Conservation (phyloP, 1,284 basidiomycete species). For the Clitocybe nebularis region DNA sequence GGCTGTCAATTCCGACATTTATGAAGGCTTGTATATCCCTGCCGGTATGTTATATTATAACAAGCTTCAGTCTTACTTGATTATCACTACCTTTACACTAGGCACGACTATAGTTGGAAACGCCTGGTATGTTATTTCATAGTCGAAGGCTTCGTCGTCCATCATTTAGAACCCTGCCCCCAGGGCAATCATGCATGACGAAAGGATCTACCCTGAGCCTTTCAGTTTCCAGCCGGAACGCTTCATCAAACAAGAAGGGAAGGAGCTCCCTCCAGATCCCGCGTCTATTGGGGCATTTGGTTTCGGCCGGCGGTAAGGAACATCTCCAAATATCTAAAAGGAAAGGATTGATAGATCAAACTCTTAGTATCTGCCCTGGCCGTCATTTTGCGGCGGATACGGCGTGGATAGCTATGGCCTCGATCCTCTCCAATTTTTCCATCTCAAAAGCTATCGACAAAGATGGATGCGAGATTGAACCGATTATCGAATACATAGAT, state of each 20-base stretch:
- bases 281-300: conserved; percentile 8
- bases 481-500: conserved; percentile 8
- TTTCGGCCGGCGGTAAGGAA: conserved; percentile 10
- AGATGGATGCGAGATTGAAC: conserved; percentile 11
- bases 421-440: conserved; percentile 12
- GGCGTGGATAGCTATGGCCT: conserved; percentile 15
- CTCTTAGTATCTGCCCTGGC: conserved; percentile 16
- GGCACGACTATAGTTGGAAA: background rate
- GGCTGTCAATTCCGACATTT: background rate
- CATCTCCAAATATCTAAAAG: background rate
- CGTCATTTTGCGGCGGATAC: conserved; percentile 14
- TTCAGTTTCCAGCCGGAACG: conserved; percentile 13
- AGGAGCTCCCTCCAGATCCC: background rate
- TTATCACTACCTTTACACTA: background rate
- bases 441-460: conserved; percentile 10
- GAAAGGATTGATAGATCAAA: background rate
- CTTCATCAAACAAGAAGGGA: conserved; percentile 7
- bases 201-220: conserved; percentile 11
- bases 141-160: background rate
- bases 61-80: too few species aligned
- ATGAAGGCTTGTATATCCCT: conserved; percentile 1
- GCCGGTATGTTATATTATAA: background rate
- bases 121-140: background rate
- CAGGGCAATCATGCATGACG: conserved; percentile 14
- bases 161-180: background rate